Evolutionary conservation across 2,329 filamentous ascomycete species (phyloP).

Genomic region (Boeremia lycopersici): DNA sequence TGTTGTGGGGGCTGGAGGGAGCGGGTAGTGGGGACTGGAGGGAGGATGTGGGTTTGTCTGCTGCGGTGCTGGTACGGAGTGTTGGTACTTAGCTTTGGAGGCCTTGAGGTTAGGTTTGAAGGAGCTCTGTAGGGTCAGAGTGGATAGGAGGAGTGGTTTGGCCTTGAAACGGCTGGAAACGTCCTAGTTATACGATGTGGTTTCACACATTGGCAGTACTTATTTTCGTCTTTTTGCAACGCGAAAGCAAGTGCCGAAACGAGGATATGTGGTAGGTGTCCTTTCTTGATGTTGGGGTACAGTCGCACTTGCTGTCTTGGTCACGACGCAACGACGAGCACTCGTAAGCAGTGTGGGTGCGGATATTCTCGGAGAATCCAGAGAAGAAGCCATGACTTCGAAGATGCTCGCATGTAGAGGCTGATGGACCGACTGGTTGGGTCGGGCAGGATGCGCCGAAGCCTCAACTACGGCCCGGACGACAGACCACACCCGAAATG

Average conservation of each 20-base stretch:
- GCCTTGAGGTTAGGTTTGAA: too few species aligned
- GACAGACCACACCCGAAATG: constrained; percentile 3
- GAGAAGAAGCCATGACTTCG: neutral
- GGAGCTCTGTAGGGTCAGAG: too few species aligned
- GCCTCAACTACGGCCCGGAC: neutral
- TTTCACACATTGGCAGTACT: too few species aligned
- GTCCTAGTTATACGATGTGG: too few species aligned
- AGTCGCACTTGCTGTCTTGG: neutral
- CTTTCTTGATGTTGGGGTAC: neutral
- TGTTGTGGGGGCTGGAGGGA: too few species aligned
- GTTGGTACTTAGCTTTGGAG: too few species aligned
- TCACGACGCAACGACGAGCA: neutral
- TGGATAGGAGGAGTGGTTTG: too few species aligned
- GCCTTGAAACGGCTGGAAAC: too few species aligned
- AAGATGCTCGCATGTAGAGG: neutral
- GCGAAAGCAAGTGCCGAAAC: neutral
- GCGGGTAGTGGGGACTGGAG: too few species aligned
- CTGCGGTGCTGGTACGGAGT: too few species aligned
- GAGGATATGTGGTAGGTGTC: neutral
- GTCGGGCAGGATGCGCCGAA: neutral
- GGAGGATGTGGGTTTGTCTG: too few species aligned
- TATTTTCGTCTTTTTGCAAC: neutral
- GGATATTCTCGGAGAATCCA: neutral
- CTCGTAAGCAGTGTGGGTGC: neutral
- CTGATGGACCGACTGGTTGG: constrained; percentile 1